Conservation (phyloP, 139 green algal species). For the Haematococcus sp. region DNA sequence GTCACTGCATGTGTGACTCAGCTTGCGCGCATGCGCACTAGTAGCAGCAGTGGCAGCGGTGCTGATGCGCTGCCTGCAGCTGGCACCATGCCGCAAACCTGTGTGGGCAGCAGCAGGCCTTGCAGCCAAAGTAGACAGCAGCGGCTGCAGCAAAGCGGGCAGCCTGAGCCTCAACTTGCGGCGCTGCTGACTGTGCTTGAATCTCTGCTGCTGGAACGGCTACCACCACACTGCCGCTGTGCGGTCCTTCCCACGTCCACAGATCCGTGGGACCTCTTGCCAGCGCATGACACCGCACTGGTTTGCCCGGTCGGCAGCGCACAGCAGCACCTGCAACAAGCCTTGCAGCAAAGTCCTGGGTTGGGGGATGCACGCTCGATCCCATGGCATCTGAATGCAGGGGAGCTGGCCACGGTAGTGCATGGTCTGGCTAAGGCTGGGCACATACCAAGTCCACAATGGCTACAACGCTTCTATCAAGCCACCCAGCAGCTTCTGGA, state of each 20-base stretch:
- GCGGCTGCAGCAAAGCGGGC: conserved; percentile 5
- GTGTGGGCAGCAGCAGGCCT: background rate
- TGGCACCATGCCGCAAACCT: no score
- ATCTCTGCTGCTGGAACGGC: background rate
- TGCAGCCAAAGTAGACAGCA: background rate
- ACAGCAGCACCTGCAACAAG: no score
- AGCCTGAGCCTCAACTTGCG: no score
- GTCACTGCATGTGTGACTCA: background rate
- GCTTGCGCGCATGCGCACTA: background rate
- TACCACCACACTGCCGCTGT: background rate
- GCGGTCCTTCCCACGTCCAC: background rate
- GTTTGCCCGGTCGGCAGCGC: no score
- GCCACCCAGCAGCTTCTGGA: conserved; percentile 1
- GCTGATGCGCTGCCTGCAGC: background rate
- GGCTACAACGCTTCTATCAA: background rate
- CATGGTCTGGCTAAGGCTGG: conserved; percentile 6
- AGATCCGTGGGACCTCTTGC: no score
- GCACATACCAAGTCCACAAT: background rate
- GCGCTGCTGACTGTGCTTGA: background rate
- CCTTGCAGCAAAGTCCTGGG: no score
- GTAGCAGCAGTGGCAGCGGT: background rate
- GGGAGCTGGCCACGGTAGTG: background rate
- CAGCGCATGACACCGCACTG: no score
- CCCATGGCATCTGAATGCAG: background rate
- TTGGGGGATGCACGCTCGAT: no score